Base-by-base conservation (phyloP, 2,329 filamentous ascomycete genomes). In the Cladophialophora chaetospira region DNA sequence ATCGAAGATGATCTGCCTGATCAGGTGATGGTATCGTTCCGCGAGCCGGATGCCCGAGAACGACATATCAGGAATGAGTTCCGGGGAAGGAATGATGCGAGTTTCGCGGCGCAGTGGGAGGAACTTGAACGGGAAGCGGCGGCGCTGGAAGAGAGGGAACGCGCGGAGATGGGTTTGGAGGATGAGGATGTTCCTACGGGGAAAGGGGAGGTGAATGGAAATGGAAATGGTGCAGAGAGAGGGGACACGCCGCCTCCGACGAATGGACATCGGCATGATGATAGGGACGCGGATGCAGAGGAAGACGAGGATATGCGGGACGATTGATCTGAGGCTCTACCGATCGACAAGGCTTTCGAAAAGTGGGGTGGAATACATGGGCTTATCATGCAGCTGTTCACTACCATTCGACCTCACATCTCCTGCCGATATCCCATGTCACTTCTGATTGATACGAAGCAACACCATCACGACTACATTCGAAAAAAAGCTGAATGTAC, bases 21-120 rank as follows among this genome's bases (percentile, higher is more conserved):
- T 38, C 75, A 77, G 62, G 73, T 84, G 38, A 78, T 83, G 62
- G 71, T 82, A 4, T 70, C 72, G 10, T 75, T 81, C 5, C 74
- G 77, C 48, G 79, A 83, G 52, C 76, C 80, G 0, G 73, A 77
- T 11, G 43, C 58, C 2, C 28, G 47, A 5, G 58, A 65, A 40
- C 38, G 45, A 28, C 43, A 38, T 10, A 29, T 53, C 65, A 73
- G 81, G 36, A 68, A 73, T 26, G 66, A 70, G 28, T 72, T 77
- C 53, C 70, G 75, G 46, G 75, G 73, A 35, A 72, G 74, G 55
- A 75, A 77, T 52, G 79, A 82, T 57, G 71, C 72, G 0, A 70
- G 70, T 44, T 78, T 76, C 53, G 70, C 68, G 4, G 69, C 70
- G 3, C 55, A 64, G 33, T 63, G 50, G 28, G 55, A 54, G n/a